These are phyloP conservation scores for Tubosaeta brunneosetosa DNA, from an alignment of 768 basidiomycete species.

Conservation along the genomic window DNA sequence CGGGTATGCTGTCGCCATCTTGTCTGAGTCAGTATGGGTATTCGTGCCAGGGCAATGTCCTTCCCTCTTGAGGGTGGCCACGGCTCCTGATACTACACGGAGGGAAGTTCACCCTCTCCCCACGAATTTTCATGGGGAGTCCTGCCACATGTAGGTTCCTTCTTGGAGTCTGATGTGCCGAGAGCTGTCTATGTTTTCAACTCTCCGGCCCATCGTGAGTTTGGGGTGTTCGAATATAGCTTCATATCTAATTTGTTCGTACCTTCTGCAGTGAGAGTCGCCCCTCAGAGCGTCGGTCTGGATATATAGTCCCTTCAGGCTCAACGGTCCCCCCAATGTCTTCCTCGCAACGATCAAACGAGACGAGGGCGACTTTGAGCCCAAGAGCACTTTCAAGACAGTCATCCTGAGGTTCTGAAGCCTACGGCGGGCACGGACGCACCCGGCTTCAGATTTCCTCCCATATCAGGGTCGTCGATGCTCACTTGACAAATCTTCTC, in stretches of 20 bases:
- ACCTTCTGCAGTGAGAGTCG: slow-evolving; percentile 24
- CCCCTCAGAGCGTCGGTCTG: slow-evolving; percentile 9
- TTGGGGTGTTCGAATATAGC: slow-evolving; percentile 10
- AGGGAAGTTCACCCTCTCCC: neutral
- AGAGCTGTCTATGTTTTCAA: slow-evolving; percentile 78
- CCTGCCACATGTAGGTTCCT: slow-evolving; percentile 82
- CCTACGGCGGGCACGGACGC: slow-evolving; percentile 82
- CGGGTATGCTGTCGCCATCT: slow-evolving; percentile 90
- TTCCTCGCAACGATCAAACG: slow-evolving; percentile 94
- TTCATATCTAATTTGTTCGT: neutral
- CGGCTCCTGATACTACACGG: slow-evolving; percentile 86
- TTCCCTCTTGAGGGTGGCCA: slow-evolving; percentile 86
- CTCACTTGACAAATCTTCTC: slow-evolving; percentile 72
- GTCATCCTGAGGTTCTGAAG: slow-evolving; percentile 84
- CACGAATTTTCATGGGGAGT: slow-evolving; percentile 89
- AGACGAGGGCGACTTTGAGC: slow-evolving; percentile 60
- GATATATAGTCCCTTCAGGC: slow-evolving; percentile 47
- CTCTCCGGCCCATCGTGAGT: slow-evolving; percentile 67
- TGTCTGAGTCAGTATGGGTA: slow-evolving; percentile 95
- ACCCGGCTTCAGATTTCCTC: slow-evolving; percentile 53
- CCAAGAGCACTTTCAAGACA: slow-evolving; percentile 38
- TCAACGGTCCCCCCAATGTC: slow-evolving; percentile 74
- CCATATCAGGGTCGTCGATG: slow-evolving; percentile 53
- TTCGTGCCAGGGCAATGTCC: slow-evolving; percentile 75
- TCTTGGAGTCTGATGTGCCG: slow-evolving; percentile 89